Percentiles rank a stretch among this genome's conserved stretches.
phyloP scores from a whole-genome alignment of 345 rosid genomes.

The Raphanus sativus region DNA sequence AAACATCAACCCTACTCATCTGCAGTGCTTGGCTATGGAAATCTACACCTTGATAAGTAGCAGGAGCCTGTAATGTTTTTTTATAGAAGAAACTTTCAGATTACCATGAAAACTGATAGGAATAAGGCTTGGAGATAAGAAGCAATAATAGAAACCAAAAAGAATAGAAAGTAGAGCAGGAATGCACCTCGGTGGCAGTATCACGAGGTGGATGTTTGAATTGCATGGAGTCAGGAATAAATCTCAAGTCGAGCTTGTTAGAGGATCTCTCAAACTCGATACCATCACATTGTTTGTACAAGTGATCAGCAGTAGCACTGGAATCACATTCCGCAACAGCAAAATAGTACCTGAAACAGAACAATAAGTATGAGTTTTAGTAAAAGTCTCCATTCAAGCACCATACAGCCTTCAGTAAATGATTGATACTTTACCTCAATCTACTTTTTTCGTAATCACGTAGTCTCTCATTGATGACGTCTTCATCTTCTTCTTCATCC shows the following conservation, averaged over 20 bases:
- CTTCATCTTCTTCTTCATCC: constrained; percentile 43
- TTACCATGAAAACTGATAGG: not conserved
- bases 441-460: constrained; percentile 81
- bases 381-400: not conserved
- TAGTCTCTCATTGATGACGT: constrained; percentile 52
- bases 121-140: no score
- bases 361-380: not conserved
- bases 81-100: not conserved
- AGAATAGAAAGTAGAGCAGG: constrained; percentile 1
- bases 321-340: constrained; percentile 92
- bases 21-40: constrained; percentile 84
- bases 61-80: constrained; percentile 56
- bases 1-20: constrained; percentile 64
- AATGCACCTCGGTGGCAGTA: constrained; percentile 73
- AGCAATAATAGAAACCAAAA: not conserved
- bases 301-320: constrained; percentile 73
- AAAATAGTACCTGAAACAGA: constrained; percentile 62
- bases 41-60: constrained; percentile 66
- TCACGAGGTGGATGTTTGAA: constrained; percentile 89
- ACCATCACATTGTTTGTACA: constrained; percentile 85
- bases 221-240: constrained; percentile 89
- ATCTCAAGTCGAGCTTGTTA: constrained; percentile 89
- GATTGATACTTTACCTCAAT: constrained; percentile 53
- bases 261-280: constrained; percentile 87
- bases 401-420: not conserved